Evolutionary conservation across 352 stramenopile species (phyloP), one percentile per base, ranked within the genome.

Genomic region (Chrysophaeum taylorii): DNA sequence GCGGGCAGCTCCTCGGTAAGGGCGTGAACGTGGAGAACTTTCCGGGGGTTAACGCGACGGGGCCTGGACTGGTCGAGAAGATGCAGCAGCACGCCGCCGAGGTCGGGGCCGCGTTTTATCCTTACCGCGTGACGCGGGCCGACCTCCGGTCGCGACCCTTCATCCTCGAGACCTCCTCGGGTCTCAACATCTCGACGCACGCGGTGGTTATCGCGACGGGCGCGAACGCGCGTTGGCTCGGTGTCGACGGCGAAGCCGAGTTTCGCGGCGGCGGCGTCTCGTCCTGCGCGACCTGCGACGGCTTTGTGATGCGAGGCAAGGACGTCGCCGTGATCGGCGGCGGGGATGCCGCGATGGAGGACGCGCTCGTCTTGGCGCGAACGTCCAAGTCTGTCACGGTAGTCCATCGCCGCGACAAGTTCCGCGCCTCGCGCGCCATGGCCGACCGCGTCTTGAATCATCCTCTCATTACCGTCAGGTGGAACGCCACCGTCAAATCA

Each of bases 1-100:
- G 83, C 54, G 85, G 85, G 60, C 84, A 91, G 69, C 73, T 89
- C 23, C 81, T 86, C 63, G 83, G 82, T 5, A 89, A 88, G 67
- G 83, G 83, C 63, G 82, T 88, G 0, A 79, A 85, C 69, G 81
- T 90, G 0, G 84, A 90, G 54, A 90, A 90, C 73, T 90, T 88
- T 74, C 83, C 83, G 27, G 84, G 78, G 31, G 67, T 88, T 23
- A 68, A 70, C 73, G 75, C 82, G 0, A 90, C 84, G 4, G 84
- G 84, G 33, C 84, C 84, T 23, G 80, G 70, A 21, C 75, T 90
- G 15, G 77, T 90, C 37, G 70, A 74, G 0, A 43, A 78, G n/a
- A 90, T 90, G 84, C 77, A 83, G 37, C 48, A 82, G 61, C 84
- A 90, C 69, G 83, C 84, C 0, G 76, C 77, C 2, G 42, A 79